Conservation (phyloP, 352 stramenopile species). For the Globisporangium camurandrum region DNA sequence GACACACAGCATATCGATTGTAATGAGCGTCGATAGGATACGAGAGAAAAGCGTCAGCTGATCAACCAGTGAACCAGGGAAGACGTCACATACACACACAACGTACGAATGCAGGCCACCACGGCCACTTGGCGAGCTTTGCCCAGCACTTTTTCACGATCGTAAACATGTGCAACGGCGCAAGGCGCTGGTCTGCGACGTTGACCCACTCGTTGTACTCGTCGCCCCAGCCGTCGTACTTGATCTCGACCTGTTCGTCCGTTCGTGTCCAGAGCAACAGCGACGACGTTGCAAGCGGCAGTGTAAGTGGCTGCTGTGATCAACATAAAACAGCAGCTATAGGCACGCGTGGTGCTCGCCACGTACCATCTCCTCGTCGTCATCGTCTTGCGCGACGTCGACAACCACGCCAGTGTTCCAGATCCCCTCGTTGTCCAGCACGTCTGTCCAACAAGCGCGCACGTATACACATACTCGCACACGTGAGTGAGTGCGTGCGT, state of each 20-base stretch:
- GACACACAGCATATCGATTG: not conserved
- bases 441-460: constrained; percentile 59
- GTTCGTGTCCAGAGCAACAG: no score
- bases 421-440: constrained; percentile 77
- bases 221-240: constrained; percentile 79
- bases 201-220: constrained; percentile 77
- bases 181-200: constrained; percentile 45
- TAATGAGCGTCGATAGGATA: not conserved
- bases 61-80: not conserved
- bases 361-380: constrained; percentile 42
- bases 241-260: constrained; percentile 67
- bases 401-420: constrained; percentile 74
- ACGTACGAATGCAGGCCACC: constrained; percentile 74
- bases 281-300: not conserved
- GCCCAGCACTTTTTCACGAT: constrained; percentile 84
- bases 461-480: not conserved
- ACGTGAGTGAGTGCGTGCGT: not conserved
- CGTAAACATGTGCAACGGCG: constrained; percentile 73
- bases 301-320: not conserved
- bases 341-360: no score
- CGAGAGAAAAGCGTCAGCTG: not conserved
- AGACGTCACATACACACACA: not conserved
- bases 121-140: constrained; percentile 78
- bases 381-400: constrained; percentile 53
- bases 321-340: no score